Evolutionary conservation across 2,329 filamentous ascomycete genomes (phyloP).

Genomic region (Sphaceloma murrayae): DNA sequence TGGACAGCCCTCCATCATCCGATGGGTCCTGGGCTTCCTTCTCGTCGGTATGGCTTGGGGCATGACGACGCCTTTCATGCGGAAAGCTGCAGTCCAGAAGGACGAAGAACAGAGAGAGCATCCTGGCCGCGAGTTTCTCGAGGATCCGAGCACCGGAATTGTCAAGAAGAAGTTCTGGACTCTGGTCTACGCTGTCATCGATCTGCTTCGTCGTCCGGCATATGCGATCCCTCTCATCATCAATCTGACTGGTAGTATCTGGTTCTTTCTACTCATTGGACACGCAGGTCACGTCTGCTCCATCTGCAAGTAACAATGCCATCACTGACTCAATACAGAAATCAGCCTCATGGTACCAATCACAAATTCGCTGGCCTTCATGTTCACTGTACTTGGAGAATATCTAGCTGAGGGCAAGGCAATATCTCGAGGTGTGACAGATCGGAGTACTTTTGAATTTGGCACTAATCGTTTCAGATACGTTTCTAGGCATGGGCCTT

Average conservation of each 20-base stretch:
- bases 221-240: constrained; percentile 79
- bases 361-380: constrained; percentile 83
- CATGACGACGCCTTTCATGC: constrained; percentile 81
- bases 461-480: constrained; percentile 47
- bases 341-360: constrained; percentile 89
- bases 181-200: constrained; percentile 63
- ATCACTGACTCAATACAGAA: constrained; percentile 44
- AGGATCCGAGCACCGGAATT: constrained; percentile 41
- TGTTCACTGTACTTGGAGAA: constrained; percentile 92
- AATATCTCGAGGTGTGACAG: constrained; percentile 61
- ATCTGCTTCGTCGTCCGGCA: constrained; percentile 67
- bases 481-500: constrained; percentile 69
- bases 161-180: constrained; percentile 53
- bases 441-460: background rate
- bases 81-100: constrained; percentile 61
- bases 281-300: constrained; percentile 61
- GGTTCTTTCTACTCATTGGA: constrained; percentile 93
- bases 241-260: constrained; percentile 86
- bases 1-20: constrained; percentile 46
- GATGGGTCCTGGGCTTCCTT: constrained; percentile 81
- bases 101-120: constrained; percentile 40
- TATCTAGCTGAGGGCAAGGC: constrained; percentile 92
- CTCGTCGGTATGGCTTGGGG: constrained; percentile 90
- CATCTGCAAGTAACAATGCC: background rate
- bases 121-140: constrained; percentile 36